Conservation (phyloP, 208 protist species). For the Leishmania amazonensis region DNA sequence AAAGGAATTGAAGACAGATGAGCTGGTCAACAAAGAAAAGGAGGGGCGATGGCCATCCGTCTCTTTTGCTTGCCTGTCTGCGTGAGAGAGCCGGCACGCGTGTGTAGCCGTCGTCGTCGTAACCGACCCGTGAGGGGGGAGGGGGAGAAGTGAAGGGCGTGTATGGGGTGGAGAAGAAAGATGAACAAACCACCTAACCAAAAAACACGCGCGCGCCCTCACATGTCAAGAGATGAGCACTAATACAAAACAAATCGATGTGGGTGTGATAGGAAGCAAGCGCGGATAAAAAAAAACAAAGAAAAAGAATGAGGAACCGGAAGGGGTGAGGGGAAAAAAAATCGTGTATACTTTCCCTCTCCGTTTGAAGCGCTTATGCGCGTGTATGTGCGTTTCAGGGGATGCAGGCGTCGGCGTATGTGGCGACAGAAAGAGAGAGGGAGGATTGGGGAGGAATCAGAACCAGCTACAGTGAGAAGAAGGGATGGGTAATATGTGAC, state of each 20-base stretch:
- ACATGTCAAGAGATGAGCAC: background rate
- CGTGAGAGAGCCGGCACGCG: background rate
- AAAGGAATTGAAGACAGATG: background rate
- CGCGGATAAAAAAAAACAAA: background rate
- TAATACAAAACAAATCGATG: background rate
- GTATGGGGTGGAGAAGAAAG: background rate
- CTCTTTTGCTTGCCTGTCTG: background rate
- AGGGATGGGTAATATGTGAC: slow-evolving; percentile 3
- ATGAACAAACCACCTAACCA: background rate
- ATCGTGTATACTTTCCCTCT: background rate
- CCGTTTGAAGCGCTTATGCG: background rate
- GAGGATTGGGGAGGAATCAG: background rate
- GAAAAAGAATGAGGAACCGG: background rate
- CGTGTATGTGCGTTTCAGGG: background rate
- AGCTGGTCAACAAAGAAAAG: background rate
- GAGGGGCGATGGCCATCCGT: background rate
- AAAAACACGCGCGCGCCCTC: background rate
- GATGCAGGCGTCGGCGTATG: background rate
- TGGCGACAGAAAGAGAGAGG: background rate
- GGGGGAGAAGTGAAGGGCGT: background rate
- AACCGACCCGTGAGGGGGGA: background rate
- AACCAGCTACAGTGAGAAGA: background rate
- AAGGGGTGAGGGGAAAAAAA: background rate
- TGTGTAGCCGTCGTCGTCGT: background rate
- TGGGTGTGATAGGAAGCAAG: background rate